Evolutionary conservation across 129 eudicot genomes (phyloP).

Genomic region (Flaveria bidentis): DNA sequence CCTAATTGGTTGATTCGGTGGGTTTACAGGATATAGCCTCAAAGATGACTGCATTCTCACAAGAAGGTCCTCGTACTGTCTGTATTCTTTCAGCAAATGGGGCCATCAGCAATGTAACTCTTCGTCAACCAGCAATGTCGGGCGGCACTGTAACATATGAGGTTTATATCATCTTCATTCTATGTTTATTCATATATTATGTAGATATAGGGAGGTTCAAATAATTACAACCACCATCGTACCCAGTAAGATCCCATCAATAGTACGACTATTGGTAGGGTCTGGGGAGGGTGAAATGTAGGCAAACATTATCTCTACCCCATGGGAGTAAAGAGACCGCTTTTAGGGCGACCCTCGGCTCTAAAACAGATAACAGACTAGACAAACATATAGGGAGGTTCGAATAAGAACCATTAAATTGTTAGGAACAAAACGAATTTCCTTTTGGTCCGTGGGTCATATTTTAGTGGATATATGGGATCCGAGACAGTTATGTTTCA

Average conservation of each 20-base stretch:
- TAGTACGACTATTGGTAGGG: too few species aligned
- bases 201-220: not conserved
- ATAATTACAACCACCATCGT: not conserved
- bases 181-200: not conserved
- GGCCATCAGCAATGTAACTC: slow-evolving; percentile 78
- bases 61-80: slow-evolving; percentile 92
- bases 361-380: too few species aligned
- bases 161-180: slow-evolving; percentile 44
- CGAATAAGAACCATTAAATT: not conserved
- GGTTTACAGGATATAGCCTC: slow-evolving; percentile 74
- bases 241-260: too few species aligned
- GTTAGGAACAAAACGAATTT: not conserved
- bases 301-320: too few species aligned
- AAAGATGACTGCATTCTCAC: slow-evolving; percentile 75
- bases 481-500: not conserved
- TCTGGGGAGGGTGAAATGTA: too few species aligned
- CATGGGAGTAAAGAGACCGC: too few species aligned
- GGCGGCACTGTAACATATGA: slow-evolving; percentile 84
- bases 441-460: not conserved
- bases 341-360: too few species aligned
- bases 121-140: slow-evolving; percentile 82
- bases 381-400: not conserved
- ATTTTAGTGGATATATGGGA: not conserved
- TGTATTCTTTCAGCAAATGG: slow-evolving; percentile 95
- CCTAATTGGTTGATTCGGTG: slow-evolving; percentile 17